phyloP scores from a whole-genome alignment of 2,329 filamentous ascomycete genomes.

The Aspergillus fischeri region DNA sequence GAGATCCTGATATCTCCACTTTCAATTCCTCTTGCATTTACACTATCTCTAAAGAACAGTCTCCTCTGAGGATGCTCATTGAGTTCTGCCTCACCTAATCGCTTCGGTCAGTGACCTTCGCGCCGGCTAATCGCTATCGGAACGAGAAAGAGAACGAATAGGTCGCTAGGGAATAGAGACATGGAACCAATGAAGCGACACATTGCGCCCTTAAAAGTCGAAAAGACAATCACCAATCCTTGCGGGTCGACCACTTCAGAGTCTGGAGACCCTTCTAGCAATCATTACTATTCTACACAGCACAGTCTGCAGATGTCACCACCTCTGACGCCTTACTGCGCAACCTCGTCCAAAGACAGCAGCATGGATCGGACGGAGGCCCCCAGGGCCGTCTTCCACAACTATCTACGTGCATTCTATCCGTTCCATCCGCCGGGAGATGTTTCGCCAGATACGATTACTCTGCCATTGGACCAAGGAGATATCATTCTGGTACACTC shows the following conservation, averaged over 20 bases:
- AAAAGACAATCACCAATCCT: slow-evolving; percentile 28
- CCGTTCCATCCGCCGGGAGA: slow-evolving; percentile 78
- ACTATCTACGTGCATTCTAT: slow-evolving; percentile 91
- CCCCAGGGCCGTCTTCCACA: slow-evolving; percentile 72
- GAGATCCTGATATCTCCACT: neutral
- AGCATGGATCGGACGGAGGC: slow-evolving; percentile 43
- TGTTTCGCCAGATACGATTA: slow-evolving; percentile 79
- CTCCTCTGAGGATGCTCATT: slow-evolving; percentile 26
- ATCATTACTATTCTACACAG: slow-evolving; percentile 23
- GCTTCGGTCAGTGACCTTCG: slow-evolving; percentile 28
- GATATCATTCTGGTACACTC: slow-evolving; percentile 94
- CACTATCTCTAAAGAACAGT: neutral
- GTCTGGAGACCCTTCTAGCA: slow-evolving; percentile 11
- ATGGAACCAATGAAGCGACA: slow-evolving; percentile 35
- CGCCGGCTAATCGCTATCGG: slow-evolving; percentile 9
- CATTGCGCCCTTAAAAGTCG: slow-evolving; percentile 37
- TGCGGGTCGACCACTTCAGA: neutral
- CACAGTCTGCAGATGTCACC: slow-evolving; percentile 63
- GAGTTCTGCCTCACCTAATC: slow-evolving; percentile 23
- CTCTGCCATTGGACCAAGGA: slow-evolving; percentile 80
- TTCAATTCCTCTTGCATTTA: neutral
- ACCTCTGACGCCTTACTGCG: slow-evolving; percentile 61
- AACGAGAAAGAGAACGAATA: neutral
- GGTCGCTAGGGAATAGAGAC: slow-evolving; percentile 12
- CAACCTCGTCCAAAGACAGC: slow-evolving; percentile 54